phyloP scores from a whole-genome alignment of 768 basidiomycete species.

The Gelatoporia subvermispora region DNA sequence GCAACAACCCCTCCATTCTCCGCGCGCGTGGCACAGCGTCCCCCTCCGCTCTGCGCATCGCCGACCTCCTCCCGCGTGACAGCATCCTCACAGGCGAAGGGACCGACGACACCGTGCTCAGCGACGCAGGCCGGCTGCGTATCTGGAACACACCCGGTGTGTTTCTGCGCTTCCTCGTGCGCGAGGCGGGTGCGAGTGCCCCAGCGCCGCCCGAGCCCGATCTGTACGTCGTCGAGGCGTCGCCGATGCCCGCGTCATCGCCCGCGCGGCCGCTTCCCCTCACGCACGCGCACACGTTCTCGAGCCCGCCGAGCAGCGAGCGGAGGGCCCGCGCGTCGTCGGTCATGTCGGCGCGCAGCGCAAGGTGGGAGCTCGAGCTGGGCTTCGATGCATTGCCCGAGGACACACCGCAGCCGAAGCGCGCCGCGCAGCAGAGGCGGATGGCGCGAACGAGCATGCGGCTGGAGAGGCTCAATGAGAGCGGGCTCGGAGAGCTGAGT shows the following conservation, averaged over 20 bases:
- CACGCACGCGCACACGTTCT: not conserved
- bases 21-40: conserved; percentile 29
- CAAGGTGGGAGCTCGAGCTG: conserved; percentile 5
- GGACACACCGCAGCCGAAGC: conserved; percentile 23
- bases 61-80: conserved; percentile 10
- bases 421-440: conserved; percentile 21
- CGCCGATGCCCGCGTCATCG: not conserved
- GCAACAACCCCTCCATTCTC: conserved; percentile 63
- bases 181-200: conserved; percentile 14
- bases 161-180: conserved; percentile 24
- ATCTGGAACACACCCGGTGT: conserved; percentile 24
- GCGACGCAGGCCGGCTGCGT: conserved; percentile 15
- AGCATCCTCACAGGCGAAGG: not conserved
- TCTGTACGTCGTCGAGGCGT: no score
- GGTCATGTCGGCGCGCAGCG: not conserved
- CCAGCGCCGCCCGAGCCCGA: conserved; percentile 4
- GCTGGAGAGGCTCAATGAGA: conserved; percentile 20
- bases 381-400: conserved; percentile 18
- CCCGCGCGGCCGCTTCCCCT: conserved; percentile 6
- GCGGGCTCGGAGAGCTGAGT: conserved; percentile 19
- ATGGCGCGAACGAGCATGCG: conserved; percentile 20
- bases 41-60: conserved; percentile 16
- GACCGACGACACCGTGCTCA: conserved; percentile 1
- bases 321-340: not conserved
- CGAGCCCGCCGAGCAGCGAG: not conserved